Conservation (phyloP, 2,329 filamentous ascomycete genomes). For the Ophiostoma perfectum region DNA sequence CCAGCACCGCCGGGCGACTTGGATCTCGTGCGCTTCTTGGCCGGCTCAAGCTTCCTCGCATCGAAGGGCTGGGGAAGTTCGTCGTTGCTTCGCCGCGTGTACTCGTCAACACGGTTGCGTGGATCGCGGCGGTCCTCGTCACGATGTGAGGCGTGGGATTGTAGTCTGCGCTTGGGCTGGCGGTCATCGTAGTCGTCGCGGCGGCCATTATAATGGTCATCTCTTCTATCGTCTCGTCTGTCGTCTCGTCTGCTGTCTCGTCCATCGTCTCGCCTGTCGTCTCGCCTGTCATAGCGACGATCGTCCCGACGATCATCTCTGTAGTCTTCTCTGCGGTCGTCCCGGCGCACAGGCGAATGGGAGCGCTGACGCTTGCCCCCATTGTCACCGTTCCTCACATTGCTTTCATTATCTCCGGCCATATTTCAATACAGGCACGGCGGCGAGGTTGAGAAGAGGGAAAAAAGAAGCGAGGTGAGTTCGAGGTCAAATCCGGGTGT, state of each 20-base stretch:
- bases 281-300: slow-evolving; percentile 11
- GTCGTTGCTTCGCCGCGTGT: slow-evolving; percentile 32
- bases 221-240: slow-evolving; percentile 2
- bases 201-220: neutral
- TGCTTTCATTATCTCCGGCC: slow-evolving; percentile 13
- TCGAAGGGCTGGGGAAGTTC: slow-evolving; percentile 57
- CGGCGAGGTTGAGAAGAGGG: neutral
- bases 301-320: slow-evolving; percentile 9
- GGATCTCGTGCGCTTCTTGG: slow-evolving; percentile 54
- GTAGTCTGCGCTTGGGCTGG: slow-evolving; percentile 6
- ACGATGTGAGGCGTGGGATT: neutral
- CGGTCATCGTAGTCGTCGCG: neutral
- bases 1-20: slow-evolving; percentile 38
- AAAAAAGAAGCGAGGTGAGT: neutral
- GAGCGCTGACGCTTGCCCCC: slow-evolving; percentile 14
- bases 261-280: slow-evolving; percentile 9
- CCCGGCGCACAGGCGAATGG: slow-evolving; percentile 12
- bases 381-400: neutral
- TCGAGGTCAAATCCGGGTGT: neutral
- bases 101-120: slow-evolving; percentile 23
- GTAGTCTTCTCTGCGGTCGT: slow-evolving; percentile 6
- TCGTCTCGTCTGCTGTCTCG: neutral
- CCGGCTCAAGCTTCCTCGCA: slow-evolving; percentile 52
- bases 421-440: neutral
- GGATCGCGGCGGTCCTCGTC: neutral